Evolutionary conservation across 2,329 filamentous ascomycete species (phyloP), one percentile per base, ranked within the genome.

Genomic region (Fusarium subglutinans): DNA sequence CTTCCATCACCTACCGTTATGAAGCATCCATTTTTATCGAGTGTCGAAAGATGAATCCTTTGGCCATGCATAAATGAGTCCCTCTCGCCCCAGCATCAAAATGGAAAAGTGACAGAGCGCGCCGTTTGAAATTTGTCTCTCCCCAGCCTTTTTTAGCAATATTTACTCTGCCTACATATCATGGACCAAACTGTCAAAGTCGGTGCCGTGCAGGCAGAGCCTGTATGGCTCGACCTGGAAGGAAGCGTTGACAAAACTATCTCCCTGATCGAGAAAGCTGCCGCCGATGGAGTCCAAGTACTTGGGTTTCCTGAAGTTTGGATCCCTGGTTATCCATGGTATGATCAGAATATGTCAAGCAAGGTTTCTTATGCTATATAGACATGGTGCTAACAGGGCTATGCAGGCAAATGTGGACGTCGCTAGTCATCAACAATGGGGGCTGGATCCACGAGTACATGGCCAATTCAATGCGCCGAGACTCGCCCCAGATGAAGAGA

Each of bases 271-370:
- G 37, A 61, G 14, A 55, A 55, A 17, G 47, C 57, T 20, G n/a
- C 57, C 22, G 18, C 37, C 1, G 47, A 55, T 8, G 57, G 57
- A 43, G 37, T 61, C 13, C 47, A 55, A 55, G 47, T 61, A 11
- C 57, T 61, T 43, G 57, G 57, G 14, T 61, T 55, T 18, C 57
- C 57, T n/a, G 57, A 61, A 55, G 47, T 61, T 30, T 61, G 57
- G 57, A 61, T 61, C 17, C 47, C 57, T 3, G 47, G 57, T 7
- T 61, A 61, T n/a, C 57, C 57, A 55, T 61, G 57, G 57, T 61
- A 61, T 18, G 57, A 15, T 35, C 10, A 5, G 8, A 15, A 61
- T 41, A 1, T 61, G 57, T 55, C 26, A 60, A 26, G 17, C 1
- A 17, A 5, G 18, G 28, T 24, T 22, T 41, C 18, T 5, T 4